Evolutionary conservation across 1,284 basidiomycete genomes (phyloP), one percentile per base, ranked within the genome.

Genomic region (Ceratobasidium sp.): DNA sequence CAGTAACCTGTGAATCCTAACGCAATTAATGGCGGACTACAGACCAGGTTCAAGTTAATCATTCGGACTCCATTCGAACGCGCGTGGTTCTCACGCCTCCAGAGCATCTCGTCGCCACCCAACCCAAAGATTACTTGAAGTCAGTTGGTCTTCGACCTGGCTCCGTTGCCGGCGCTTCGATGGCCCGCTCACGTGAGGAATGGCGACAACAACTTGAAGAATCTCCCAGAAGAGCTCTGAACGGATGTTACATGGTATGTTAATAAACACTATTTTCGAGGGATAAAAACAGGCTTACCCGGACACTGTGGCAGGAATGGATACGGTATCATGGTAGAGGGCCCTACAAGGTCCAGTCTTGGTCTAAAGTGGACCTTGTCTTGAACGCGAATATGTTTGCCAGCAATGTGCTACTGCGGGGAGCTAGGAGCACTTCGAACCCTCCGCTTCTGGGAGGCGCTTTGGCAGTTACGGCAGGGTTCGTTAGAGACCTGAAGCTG

Each of bases 181-280:
- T 45, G 36, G 22, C 1, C 36, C 2, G 22, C 2, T 14, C 36
- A n/a, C 36, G 41, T 7, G 59, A 62, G 6, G 17, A 44, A 15
- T 67, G 65, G 65, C 24, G 36, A 24, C 7, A 22, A 6, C 50
- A 67, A 44, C 51, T 67, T 15, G n/a, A 24, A 29, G 29, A 36
- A 19, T 31, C 65, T 11, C 24, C 47, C 19, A 15, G 5, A 22
- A 67, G 54, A 24, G 29, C 50, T 1, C 27, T 67, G 9, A 67
- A 56, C 22, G 33, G 65, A 5, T 67, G 65, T 51, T 67, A 54
- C 22, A 67, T 67, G 50, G 65, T 67, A 22, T 31, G 44, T 11
- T 14, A 5, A 41, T 41, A 4, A 5, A 4, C 36, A 41, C 11
- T 41, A 41, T 45, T 17, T 24, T 7, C 19, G 5, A 19, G 3